Percentiles rank a stretch among this genome's conserved stretches.
Conservation (phyloP, 495 filamentous ascomycete genomes). For the Physcia stellaris region DNA sequence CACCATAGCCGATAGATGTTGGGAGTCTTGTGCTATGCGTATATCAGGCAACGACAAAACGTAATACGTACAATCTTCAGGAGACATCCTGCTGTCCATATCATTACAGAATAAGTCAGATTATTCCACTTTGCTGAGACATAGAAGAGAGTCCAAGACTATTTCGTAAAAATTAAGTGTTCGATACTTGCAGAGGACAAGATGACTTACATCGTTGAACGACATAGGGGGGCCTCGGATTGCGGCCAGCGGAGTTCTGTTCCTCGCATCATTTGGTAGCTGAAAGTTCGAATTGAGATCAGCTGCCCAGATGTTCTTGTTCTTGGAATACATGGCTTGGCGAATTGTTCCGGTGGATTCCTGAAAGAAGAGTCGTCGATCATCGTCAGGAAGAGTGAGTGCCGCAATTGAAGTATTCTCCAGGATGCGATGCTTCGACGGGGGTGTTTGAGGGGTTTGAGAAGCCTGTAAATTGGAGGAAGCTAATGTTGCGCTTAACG, state of each 20-base stretch:
- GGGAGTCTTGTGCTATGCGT: neutral
- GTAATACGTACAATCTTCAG: neutral
- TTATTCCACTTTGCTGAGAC: neutral
- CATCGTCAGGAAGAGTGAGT: neutral
- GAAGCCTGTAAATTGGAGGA: no score
- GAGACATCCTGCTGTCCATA: neutral
- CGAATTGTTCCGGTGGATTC: neutral
- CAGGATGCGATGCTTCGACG: neutral
- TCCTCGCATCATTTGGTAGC: neutral
- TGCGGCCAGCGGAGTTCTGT: neutral
- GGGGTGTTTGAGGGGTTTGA: no score
- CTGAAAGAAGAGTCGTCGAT: slow-evolving; percentile 1
- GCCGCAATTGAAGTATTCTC: neutral
- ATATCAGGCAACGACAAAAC: neutral
- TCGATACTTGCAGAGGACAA: no score
- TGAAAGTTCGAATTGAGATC: neutral
- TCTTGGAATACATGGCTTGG: neutral
- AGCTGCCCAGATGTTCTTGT: neutral
- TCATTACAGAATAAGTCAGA: neutral
- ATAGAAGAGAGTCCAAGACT: neutral
- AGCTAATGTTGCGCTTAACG: no score
- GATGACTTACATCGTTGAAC: no score
- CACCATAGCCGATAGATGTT: neutral
- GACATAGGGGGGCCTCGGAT: neutral
- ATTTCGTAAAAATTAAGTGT: no score